Base-by-base conservation (phyloP, 139 green algal species). In the Chlorella sp. region DNA sequence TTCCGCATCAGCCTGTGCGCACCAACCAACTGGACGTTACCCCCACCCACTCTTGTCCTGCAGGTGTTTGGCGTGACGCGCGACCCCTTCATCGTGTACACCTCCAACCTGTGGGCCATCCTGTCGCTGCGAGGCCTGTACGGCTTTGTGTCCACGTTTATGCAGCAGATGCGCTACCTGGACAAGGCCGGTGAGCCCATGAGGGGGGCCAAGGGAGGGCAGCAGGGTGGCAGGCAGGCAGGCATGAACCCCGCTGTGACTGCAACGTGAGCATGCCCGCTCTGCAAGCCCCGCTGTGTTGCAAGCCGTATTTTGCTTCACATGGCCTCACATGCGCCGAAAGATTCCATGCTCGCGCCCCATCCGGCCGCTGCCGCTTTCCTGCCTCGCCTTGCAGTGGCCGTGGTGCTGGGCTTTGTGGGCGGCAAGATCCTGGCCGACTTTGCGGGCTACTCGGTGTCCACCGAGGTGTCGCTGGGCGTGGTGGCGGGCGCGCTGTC, bases 61-160 rank as follows among this genome's bases (percentile, higher is more conserved):
- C 93, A 84, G 88, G 94, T 98, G 30, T 99, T 99, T 93, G 96
- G 95, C 54, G 93, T 99, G 36, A 98, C 96, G 19, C 83, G 95
- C 3, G 97, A 99, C 93, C 97, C 97, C 17, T 98, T 99, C 90
- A 98, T 99, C 84, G 93, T 99, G 0, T 99, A 98, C 89, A 95
- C 94, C 7, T 97, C 91, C 75, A 99, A 99, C 94, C 95, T 99
- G 46, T 97, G 96, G 89, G 96, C 96, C 11, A 98, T 98, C 83
- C 75, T 97, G 7, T 92, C 80, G 32, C 86, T 98, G 40, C 89
- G 96, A 43, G 89, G 92, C 2, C 87, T 98, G 26, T 98, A 98
- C 82, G 54, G 54, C 51, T 93, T 95, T 83, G 92, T 95, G 20
- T 76, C 88, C 7, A 86, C 79, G 34, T 77, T 92, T 60, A 89